Evolutionary conservation across 768 basidiomycete genomes (phyloP).

Genomic region (Calocybe cyanea): DNA sequence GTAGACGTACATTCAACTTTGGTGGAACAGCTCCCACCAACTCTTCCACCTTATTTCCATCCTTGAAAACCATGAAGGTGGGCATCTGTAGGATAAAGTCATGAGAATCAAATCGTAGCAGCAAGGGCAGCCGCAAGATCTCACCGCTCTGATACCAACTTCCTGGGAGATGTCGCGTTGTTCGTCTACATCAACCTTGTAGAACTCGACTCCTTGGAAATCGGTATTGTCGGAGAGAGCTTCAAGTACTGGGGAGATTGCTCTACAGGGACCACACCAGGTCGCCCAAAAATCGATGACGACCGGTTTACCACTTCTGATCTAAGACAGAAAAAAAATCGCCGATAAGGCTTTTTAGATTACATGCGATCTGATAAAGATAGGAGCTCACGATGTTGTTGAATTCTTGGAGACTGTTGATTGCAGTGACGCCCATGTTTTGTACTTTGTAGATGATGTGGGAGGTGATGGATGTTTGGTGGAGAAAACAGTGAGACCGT

Average conservation of each 20-base stretch:
- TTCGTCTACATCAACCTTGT: conserved; percentile 73
- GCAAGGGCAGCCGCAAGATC: background rate
- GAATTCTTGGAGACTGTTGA: conserved; percentile 37
- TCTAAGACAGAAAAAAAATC: conserved; percentile 22
- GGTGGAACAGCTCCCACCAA: conserved; percentile 36
- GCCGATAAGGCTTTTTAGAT: background rate
- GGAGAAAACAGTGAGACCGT: background rate
- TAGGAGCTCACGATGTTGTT: conserved; percentile 37
- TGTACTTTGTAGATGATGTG: background rate
- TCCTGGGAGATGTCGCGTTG: conserved; percentile 50
- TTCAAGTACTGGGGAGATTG: conserved; percentile 66
- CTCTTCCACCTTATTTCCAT: conserved; percentile 24
- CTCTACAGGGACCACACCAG: conserved; percentile 72
- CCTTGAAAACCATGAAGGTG: conserved; percentile 23
- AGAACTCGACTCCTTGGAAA: conserved; percentile 46
- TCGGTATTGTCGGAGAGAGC: conserved; percentile 36
- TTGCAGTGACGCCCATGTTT: conserved; percentile 36
- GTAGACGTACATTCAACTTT: conserved; percentile 24
- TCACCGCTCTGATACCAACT: conserved; percentile 22
- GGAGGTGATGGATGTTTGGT: background rate
- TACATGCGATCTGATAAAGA: background rate
- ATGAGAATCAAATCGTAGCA: background rate
- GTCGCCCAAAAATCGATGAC: conserved; percentile 75
- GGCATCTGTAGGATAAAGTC: conserved; percentile 30
- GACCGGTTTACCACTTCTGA: conserved; percentile 41